phyloP scores from a whole-genome alignment of 2,329 filamentous ascomycete genomes.

The Magnaporthiopsis incrustans region DNA sequence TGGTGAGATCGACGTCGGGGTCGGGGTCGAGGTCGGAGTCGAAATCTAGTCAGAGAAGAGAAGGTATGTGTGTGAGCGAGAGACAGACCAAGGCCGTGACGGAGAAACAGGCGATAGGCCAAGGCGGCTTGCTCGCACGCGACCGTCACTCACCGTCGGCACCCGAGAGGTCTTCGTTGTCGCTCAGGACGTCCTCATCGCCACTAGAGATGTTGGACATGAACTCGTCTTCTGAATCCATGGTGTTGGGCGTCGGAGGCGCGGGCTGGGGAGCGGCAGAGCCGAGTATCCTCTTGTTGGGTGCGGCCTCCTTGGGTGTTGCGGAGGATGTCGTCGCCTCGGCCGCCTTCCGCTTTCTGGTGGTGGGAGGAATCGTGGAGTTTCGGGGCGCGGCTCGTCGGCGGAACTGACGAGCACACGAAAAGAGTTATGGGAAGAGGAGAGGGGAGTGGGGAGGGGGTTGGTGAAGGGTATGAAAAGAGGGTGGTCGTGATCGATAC shows the following conservation, averaged over 20 bases:
- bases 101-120: not conserved
- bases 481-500: not conserved
- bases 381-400: conserved; percentile 14
- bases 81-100: not conserved
- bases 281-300: conserved; percentile 46
- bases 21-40: conserved; percentile 47
- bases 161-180: conserved; percentile 55
- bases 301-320: conserved; percentile 26
- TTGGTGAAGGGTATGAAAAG: not conserved
- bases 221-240: conserved; percentile 96
- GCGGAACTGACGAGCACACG: conserved; percentile 15
- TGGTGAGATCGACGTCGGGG: conserved; percentile 41
- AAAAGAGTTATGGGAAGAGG: not conserved
- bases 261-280: conserved; percentile 42
- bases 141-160: conserved; percentile 35
- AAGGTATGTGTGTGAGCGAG: not conserved
- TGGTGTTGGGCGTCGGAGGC: conserved; percentile 55
- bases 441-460: not conserved
- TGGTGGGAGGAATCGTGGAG: conserved; percentile 48
- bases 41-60: conserved; percentile 22
- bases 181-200: conserved; percentile 67
- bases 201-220: conserved; percentile 71
- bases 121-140: not conserved
- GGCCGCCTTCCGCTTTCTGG: conserved; percentile 56
- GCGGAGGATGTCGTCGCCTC: conserved; percentile 50